Evolutionary conservation across 23 red algal genomes (phyloP).

Genomic region (Agarophyton chilense): DNA sequence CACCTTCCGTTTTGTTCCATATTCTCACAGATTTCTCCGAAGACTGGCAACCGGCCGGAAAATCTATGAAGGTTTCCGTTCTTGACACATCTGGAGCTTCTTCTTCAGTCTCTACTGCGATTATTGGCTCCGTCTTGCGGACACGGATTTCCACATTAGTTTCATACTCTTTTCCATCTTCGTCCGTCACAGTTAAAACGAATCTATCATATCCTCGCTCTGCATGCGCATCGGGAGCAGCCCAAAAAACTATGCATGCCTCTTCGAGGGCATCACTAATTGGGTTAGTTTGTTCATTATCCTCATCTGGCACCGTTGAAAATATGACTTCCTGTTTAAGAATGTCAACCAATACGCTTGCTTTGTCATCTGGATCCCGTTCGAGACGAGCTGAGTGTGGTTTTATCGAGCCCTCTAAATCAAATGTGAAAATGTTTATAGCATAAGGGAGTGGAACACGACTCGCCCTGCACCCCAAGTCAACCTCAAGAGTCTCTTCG

Average conservation of each 20-base stretch:
- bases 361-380: conserved; percentile 23
- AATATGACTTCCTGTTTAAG: not conserved
- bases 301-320: not conserved
- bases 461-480: conserved; percentile 39
- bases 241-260: conserved; percentile 50
- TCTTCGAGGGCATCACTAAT: conserved; percentile 8
- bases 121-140: conserved; percentile 13
- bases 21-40: conserved; percentile 28
- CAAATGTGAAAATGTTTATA: conserved; percentile 26
- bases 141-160: conserved; percentile 31
- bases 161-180: conserved; percentile 23
- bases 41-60: not conserved
- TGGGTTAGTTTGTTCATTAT: not conserved
- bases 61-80: conserved; percentile 50
- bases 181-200: conserved; percentile 48
- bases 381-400: conserved; percentile 45
- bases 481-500: conserved; percentile 22
- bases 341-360: conserved; percentile 12
- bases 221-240: conserved; percentile 40
- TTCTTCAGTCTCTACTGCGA: conserved; percentile 12
- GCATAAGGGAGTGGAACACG: conserved; percentile 69
- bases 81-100: conserved; percentile 9
- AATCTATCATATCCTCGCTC: conserved; percentile 14
- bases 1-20: conserved; percentile 57
- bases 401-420: conserved; percentile 12